Evolutionary conservation across 2,329 filamentous ascomycete genomes (phyloP).

Genomic region (Xylaria hypoxylon): DNA sequence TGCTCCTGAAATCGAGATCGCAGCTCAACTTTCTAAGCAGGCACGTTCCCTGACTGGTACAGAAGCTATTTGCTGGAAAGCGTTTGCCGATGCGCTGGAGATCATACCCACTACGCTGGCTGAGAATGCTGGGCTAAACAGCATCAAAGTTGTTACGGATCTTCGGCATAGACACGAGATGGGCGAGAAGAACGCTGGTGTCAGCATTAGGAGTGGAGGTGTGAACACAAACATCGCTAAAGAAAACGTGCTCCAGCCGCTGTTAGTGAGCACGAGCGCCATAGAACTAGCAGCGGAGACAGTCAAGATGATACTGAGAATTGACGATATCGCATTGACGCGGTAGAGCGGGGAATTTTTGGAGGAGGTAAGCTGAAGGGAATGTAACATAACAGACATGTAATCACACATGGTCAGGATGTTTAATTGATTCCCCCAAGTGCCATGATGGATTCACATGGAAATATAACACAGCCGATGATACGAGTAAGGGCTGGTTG

Average conservation of each 20-base stretch:
- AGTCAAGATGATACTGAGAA: conserved; percentile 89
- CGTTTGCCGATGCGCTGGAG: conserved; percentile 97
- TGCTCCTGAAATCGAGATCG: conserved; percentile 96
- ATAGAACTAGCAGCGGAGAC: conserved; percentile 98
- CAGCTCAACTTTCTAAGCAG: conserved; percentile 84
- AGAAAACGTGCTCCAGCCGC: conserved; percentile 95
- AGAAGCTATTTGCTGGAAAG: conserved; percentile 98
- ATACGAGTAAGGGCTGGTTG: neutral
- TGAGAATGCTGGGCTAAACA: conserved; percentile 97
- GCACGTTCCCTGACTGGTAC: conserved; percentile 88
- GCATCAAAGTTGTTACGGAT: conserved; percentile 98
- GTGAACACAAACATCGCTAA: conserved; percentile 97
- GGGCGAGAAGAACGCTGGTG: conserved; percentile 94
- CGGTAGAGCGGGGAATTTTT: conserved; percentile 56
- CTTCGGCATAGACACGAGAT: conserved; percentile 93
- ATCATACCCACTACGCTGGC: conserved; percentile 96
- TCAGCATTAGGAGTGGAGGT: conserved; percentile 97
- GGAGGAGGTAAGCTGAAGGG: conserved; percentile 30
- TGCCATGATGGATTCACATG: conserved; percentile 18
- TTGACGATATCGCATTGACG: conserved; percentile 74
- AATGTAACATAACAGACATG: conserved; percentile 40
- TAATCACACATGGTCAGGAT: conserved; percentile 24
- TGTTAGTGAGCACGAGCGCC: conserved; percentile 96
- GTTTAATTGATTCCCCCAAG: conserved; percentile 34
- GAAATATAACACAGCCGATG: neutral